Percentiles rank a stretch among this genome's conserved stretches.
Evolutionary conservation across 352 stramenopile genomes (phyloP).

Genomic region (Globisporangium radiosum): DNA sequence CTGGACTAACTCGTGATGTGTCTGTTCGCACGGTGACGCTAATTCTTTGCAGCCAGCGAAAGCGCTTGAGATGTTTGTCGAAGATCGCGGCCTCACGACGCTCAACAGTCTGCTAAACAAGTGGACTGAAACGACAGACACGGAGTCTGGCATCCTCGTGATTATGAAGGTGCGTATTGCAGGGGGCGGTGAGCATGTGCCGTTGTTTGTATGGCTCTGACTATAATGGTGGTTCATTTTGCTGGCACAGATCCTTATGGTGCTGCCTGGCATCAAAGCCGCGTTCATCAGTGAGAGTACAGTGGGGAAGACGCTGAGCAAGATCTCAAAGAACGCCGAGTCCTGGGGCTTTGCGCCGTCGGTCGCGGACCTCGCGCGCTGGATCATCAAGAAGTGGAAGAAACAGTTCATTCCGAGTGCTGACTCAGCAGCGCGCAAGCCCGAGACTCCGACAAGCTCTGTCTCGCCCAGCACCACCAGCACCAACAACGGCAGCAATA

Average conservation of each 20-base stretch:
- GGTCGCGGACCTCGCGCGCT: slow-evolving; percentile 38
- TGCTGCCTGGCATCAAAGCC: slow-evolving; percentile 47
- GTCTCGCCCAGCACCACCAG: neutral
- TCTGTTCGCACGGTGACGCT: too few relatives aligned
- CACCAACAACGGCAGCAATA: slow-evolving; percentile 7
- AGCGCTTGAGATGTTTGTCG: slow-evolving; percentile 43
- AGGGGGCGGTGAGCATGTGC: neutral
- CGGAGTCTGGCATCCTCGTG: slow-evolving; percentile 46
- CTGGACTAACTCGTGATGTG: too few relatives aligned
- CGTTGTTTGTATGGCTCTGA: too few relatives aligned
- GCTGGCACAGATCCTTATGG: slow-evolving; percentile 32
- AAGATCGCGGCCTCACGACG: slow-evolving; percentile 35
- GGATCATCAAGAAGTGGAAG: slow-evolving; percentile 60
- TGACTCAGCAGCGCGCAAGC: neutral
- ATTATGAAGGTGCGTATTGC: slow-evolving; percentile 48
- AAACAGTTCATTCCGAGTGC: slow-evolving; percentile 12
- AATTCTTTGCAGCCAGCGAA: slow-evolving; percentile 29
- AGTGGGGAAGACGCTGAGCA: slow-evolving; percentile 45
- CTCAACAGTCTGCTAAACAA: slow-evolving; percentile 35
- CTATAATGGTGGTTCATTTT: neutral
- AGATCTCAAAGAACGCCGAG: slow-evolving; percentile 27
- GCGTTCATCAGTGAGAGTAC: slow-evolving; percentile 32
- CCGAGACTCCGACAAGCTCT: slow-evolving; percentile 6
- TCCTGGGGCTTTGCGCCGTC: slow-evolving; percentile 17
- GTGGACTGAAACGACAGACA: slow-evolving; percentile 41